These are phyloP conservation scores for Blastocystis sp. DNA, from an alignment of 352 stramenopile genomes.

Conservation along the genomic window DNA sequence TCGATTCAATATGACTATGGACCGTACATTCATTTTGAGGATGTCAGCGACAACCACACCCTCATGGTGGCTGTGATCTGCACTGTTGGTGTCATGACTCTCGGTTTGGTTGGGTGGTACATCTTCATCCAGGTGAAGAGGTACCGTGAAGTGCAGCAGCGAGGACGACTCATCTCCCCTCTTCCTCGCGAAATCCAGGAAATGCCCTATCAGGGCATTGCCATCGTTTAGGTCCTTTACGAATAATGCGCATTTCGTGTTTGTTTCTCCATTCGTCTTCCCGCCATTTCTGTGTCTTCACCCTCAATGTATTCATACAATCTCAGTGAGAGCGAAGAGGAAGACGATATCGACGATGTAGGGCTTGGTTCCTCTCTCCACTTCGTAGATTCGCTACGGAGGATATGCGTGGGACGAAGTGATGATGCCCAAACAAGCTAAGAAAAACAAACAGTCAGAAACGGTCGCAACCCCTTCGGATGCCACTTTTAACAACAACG, in stretches of 20 bases:
- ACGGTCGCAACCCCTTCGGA: neutral
- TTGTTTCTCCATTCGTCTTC: neutral
- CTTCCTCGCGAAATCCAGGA: neutral
- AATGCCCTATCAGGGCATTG: neutral
- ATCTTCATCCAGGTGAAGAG: slow-evolving; percentile 17
- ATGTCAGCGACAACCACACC: neutral
- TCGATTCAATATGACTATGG: slow-evolving; percentile 1
- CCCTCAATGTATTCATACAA: slow-evolving; percentile 66
- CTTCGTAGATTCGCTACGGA: slow-evolving; percentile 37
- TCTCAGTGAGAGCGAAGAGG: slow-evolving; percentile 56
- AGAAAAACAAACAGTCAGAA: neutral
- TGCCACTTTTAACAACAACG: neutral
- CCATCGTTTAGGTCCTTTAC: neutral
- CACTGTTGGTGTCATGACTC: neutral
- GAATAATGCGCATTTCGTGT: neutral
- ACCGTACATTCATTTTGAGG: neutral
- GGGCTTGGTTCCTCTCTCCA: neutral
- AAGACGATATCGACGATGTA: slow-evolving; percentile 54
- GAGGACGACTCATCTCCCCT: neutral
- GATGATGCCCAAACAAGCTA: slow-evolving; percentile 44
- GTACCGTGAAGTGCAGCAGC: neutral
- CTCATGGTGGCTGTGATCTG: neutral
- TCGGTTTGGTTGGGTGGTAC: slow-evolving; percentile 14
- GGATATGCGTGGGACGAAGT: slow-evolving; percentile 67
- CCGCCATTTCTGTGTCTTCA: neutral